Evolutionary conservation across 129 eudicot genomes (phyloP).

Genomic region (Heracleum sosnowskyi): DNA sequence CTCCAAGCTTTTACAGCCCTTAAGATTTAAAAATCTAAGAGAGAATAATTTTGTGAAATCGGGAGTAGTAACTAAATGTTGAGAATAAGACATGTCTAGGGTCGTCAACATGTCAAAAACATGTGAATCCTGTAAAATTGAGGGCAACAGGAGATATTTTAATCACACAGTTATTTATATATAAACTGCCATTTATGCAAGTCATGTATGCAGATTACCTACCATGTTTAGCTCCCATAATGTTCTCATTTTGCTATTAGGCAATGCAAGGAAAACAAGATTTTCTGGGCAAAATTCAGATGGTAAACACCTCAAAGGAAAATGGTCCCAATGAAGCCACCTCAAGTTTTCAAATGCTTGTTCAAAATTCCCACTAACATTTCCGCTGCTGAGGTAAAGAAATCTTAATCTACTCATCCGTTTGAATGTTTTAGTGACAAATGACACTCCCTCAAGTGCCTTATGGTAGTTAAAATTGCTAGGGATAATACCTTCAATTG

Average conservation of each 20-base stretch:
- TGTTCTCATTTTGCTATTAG: neutral
- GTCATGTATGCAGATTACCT: neutral
- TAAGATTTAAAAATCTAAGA: neutral
- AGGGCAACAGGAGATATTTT: neutral
- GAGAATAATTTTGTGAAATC: neutral
- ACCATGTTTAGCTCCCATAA: neutral
- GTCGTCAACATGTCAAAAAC: neutral
- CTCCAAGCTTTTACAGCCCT: neutral
- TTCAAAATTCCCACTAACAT: neutral
- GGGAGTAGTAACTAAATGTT: neutral
- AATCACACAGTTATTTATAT: neutral
- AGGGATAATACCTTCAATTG: neutral
- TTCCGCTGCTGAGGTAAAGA: neutral
- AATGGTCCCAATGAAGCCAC: neutral
- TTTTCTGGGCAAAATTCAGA: neutral
- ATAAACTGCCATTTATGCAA: neutral
- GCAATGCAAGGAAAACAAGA: neutral
- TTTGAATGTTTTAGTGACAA: neutral
- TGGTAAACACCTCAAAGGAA: neutral
- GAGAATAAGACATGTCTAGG: neutral
- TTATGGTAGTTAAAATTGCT: neutral
- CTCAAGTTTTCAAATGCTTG: neutral
- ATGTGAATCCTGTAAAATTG: neutral
- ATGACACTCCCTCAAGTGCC: neutral
- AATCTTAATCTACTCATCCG: neutral